Conservation (phyloP, 345 rosid genomes). For the Hevea brasiliensis region DNA sequence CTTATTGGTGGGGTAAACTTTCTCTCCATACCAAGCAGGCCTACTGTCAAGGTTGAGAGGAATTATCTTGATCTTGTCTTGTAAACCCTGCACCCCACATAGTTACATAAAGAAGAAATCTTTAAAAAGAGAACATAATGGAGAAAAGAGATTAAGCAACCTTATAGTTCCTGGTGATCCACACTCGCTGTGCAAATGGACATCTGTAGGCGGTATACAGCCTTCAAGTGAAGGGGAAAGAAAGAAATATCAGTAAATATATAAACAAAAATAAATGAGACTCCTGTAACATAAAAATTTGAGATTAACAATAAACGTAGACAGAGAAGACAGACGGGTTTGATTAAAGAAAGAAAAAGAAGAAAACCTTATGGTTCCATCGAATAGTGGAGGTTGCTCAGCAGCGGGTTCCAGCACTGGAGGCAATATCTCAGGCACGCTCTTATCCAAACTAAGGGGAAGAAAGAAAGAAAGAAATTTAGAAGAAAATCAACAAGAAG, state of each 20-base stretch:
- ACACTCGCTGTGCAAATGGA: constrained; percentile 87
- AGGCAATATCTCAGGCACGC: constrained; percentile 48
- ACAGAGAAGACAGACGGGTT: not conserved
- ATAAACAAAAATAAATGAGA: too few species aligned
- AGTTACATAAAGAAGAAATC: not conserved
- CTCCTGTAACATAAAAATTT: not conserved
- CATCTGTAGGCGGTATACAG: constrained; percentile 63
- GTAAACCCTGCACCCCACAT: constrained; percentile 56
- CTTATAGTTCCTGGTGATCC: constrained; percentile 95
- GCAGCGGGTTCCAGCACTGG: constrained; percentile 50
- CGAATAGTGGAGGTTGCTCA: constrained; percentile 69
- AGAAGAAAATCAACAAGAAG: too few species aligned
- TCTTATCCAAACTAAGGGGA: constrained; percentile 25
- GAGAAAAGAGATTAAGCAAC: constrained; percentile 22
- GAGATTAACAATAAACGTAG: not conserved
- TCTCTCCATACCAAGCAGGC: constrained; percentile 90
- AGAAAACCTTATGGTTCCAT: constrained; percentile 64
- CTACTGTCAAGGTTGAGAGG: constrained; percentile 72
- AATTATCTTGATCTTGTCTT: constrained; percentile 74
- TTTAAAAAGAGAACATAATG: not conserved
- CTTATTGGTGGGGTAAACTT: constrained; percentile 80
- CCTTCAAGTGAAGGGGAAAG: constrained; percentile 31
- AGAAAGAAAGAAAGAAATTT: not conserved
- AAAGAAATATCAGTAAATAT: not conserved
- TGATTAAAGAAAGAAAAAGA: not conserved